phyloP scores from a whole-genome alignment of 2,329 filamentous ascomycete species.

The Pleomassaria siparia region DNA sequence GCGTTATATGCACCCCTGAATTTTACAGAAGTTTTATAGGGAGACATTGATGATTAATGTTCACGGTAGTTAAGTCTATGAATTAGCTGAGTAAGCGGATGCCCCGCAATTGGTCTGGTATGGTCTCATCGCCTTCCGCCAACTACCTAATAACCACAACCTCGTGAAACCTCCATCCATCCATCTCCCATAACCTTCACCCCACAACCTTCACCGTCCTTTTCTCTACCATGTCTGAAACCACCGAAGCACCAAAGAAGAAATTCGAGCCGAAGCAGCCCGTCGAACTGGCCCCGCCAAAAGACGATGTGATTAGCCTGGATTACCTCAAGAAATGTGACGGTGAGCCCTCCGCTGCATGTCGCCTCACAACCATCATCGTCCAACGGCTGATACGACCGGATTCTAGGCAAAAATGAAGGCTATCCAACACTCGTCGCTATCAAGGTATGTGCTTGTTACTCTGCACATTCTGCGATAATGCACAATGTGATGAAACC shows the following conservation, averaged over 20 bases:
- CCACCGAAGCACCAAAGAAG: constrained; percentile 40
- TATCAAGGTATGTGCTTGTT: constrained; percentile 51
- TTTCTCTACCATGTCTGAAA: constrained; percentile 31
- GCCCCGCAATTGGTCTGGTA: background rate
- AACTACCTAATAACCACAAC: background rate
- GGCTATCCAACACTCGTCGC: constrained; percentile 61
- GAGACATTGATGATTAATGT: no score
- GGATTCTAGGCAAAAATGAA: constrained; percentile 63
- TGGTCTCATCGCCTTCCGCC: no score
- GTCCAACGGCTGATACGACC: constrained; percentile 3
- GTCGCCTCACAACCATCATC: background rate
- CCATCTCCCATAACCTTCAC: background rate
- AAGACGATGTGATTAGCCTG: constrained; percentile 79
- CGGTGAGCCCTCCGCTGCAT: constrained; percentile 59
- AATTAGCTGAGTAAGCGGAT: no score
- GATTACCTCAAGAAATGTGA: constrained; percentile 80
- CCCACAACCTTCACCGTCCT: background rate
- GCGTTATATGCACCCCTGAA: no score
- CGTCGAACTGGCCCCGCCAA: constrained; percentile 78
- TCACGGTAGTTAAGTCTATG: no score
- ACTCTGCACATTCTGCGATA: background rate
- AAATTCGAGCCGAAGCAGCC: constrained; percentile 79
- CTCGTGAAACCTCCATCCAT: background rate
- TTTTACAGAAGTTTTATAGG: no score
- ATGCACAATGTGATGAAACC: background rate